Evolutionary conservation across 306 rosid species (phyloP), one percentile per base, ranked within the genome.

Genomic region (Glycine tomentella): DNA sequence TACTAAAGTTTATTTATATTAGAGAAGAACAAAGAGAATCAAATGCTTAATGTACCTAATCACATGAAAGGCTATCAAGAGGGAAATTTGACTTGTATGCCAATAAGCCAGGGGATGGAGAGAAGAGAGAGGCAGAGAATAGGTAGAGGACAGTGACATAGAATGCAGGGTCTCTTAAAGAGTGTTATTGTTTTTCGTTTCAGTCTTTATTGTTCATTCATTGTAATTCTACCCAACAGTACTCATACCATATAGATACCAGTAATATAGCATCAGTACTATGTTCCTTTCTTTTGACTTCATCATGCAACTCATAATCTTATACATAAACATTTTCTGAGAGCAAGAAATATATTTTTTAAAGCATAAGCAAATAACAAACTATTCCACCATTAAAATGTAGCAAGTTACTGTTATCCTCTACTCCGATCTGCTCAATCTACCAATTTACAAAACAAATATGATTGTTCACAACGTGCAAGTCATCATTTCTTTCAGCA

Each of bases 401-500:
- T 63, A 25, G 46, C 59, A 33, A 34, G 36, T 38, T 38, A 38
- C 0, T 38, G 44, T 38, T 38, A 38, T 38, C 44, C 44, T 38
- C 44, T 38, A 38, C 9, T 65, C 81, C 36, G 8, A 20, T 68
- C 31, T 40, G 68, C 13, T 20, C 40, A 15, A 20, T 42, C 15
- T 13, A 12, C 44, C 57, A 77, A 11, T 62, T 52, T 17, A 74
- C 78, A 42, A 42, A 58, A 74, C 44, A 74, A n/a, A 40, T 57
- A 56, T 7, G 56, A 36, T 36, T 42, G 17, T 74, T 74, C 79
- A 56, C 17, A 44, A 16, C 9, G 1, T 16, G 20, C 53, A 46
- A 25, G 49, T 76, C 42, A 34, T 62, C n/a, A 48, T 62, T 33
- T 76, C 38, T n/a, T 63, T 76, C 36, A 49, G 25, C 13, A 25